phyloP scores from a whole-genome alignment of 331 rosid genomes.

The Prunus yedoensis region DNA sequence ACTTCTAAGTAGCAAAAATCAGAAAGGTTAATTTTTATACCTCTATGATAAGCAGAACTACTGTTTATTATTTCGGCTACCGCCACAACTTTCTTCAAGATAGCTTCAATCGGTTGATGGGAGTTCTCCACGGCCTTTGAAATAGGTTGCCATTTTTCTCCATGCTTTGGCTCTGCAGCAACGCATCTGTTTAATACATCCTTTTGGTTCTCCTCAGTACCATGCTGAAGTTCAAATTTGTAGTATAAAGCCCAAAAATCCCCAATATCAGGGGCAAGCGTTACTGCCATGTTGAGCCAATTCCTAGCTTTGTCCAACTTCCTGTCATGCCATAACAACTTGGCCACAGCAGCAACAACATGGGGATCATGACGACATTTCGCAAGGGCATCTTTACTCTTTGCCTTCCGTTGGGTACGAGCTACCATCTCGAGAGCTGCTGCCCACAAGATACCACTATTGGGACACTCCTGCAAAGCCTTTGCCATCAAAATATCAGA shows the following conservation, averaged over 20 bases:
- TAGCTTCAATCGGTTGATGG: conserved; percentile 78
- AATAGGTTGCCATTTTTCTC: conserved; percentile 83
- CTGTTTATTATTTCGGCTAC: conserved; percentile 58
- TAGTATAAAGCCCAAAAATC: conserved; percentile 83
- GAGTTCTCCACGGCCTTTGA: conserved; percentile 86
- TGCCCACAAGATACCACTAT: conserved; percentile 84
- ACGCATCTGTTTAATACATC: conserved; percentile 67
- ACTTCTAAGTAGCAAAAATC: too few species aligned
- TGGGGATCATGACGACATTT: conserved; percentile 89
- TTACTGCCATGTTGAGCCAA: conserved; percentile 81
- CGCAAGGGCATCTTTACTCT: conserved; percentile 82
- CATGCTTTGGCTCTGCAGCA: conserved; percentile 85
- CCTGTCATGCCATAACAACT: conserved; percentile 82
- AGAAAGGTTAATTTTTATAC: too few species aligned
- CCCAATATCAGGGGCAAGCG: conserved; percentile 77
- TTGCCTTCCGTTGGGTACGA: conserved; percentile 76
- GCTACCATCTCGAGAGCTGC: conserved; percentile 89
- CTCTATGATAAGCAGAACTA: conserved; percentile 13
- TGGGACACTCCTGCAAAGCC: conserved; percentile 86
- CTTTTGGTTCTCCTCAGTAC: conserved; percentile 74
- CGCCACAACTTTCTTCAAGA: conserved; percentile 72
- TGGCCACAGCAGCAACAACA: conserved; percentile 80
- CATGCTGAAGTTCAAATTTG: conserved; percentile 82
- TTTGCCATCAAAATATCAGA: conserved; percentile 88
- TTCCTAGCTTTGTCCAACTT: conserved; percentile 87